Conservation (phyloP, 768 basidiomycete species). For the Lentinula sp. region DNA sequence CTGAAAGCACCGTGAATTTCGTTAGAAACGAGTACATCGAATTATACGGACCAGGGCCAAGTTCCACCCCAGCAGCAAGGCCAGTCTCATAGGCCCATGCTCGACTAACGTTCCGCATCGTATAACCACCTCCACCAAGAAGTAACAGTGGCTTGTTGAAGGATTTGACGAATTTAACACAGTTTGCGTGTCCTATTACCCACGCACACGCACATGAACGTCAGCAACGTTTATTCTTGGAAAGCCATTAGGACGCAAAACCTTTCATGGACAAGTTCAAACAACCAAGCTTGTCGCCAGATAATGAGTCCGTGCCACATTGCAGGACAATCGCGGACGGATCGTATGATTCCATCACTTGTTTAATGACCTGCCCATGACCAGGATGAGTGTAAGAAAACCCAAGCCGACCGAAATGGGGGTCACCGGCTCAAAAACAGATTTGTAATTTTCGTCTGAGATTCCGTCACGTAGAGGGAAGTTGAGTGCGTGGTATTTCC, state of each 20-base stretch:
- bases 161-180: conserved; percentile 94
- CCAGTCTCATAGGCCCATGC: conserved; percentile 99
- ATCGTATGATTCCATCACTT: conserved; percentile 92
- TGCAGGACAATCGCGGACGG: conserved; percentile 95
- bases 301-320: conserved; percentile 95
- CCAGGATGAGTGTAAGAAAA: background rate
- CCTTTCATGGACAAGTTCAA: conserved; percentile 96
- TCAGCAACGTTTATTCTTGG: background rate
- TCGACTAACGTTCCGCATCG: conserved; percentile 94
- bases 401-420: background rate
- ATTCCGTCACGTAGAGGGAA: conserved; percentile 95
- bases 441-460: conserved; percentile 91
- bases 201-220: background rate
- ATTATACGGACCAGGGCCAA: conserved; percentile 62
- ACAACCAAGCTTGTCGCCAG: conserved; percentile 93
- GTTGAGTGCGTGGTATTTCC: conserved; percentile 90
- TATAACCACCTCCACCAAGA: conserved; percentile 96
- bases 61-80: conserved; percentile 93
- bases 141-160: conserved; percentile 92
- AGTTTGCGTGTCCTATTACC: conserved; percentile 83
- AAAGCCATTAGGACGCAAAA: conserved; percentile 17
- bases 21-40: background rate
- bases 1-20: conserved; percentile 30
- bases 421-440: conserved; percentile 86
- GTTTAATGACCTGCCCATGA: conserved; percentile 67